These are phyloP conservation scores for Phlyctochytrium bullatum DNA, from an alignment of 192 early-diverging fungal species.

Conservation along the genomic window DNA sequence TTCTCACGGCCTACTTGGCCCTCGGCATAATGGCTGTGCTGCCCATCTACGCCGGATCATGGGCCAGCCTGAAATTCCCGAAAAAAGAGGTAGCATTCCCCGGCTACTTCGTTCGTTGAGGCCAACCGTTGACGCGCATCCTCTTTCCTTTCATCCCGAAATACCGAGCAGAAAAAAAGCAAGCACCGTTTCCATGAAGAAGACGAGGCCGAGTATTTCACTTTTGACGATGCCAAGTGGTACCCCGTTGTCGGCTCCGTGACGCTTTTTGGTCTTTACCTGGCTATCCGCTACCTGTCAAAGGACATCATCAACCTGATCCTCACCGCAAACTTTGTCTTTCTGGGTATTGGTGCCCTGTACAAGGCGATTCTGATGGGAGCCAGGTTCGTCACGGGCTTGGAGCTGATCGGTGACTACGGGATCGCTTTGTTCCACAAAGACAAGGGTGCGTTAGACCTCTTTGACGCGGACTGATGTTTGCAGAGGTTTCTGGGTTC, in stretches of 20 bases:
- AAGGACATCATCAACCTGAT: constrained; percentile 80
- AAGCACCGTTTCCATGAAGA: constrained; percentile 65
- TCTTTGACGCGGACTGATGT: constrained; percentile 1
- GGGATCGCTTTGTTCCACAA: constrained; percentile 66
- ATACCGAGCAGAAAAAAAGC: constrained; percentile 30
- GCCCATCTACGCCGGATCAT: constrained; percentile 86
- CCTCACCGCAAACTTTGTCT: constrained; percentile 78
- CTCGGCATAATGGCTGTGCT: constrained; percentile 80
- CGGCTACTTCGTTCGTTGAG: background rate
- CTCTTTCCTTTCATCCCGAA: no score
- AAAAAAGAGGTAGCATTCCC: constrained; percentile 20
- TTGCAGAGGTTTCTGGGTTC: constrained; percentile 38
- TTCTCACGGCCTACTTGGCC: constrained; percentile 80
- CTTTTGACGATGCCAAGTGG: constrained; percentile 85
- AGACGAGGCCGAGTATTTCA: constrained; percentile 73
- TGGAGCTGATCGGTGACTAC: constrained; percentile 66
- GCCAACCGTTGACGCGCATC: background rate
- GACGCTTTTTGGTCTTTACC: constrained; percentile 76
- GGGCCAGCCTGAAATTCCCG: constrained; percentile 48
- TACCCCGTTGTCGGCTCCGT: constrained; percentile 89
- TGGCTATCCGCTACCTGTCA: constrained; percentile 83
- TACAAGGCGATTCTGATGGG: constrained; percentile 58
- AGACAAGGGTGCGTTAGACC: constrained; percentile 60
- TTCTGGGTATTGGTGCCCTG: constrained; percentile 76
- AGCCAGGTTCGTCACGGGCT: constrained; percentile 50